phyloP scores from a whole-genome alignment of 2,329 filamentous ascomycete species.

The Penicillium digitatum region DNA sequence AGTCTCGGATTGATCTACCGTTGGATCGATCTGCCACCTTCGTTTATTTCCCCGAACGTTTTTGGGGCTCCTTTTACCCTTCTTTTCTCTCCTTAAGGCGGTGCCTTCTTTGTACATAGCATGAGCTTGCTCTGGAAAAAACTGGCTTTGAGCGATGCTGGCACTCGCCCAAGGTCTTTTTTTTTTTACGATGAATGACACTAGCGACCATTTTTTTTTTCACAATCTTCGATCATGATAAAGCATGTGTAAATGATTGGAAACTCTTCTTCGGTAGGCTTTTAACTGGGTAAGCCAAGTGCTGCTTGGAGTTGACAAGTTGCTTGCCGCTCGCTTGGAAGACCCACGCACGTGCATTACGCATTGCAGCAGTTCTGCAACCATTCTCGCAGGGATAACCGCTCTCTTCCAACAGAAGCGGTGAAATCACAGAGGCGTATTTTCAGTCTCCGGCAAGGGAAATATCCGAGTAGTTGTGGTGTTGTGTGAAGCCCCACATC shows the following conservation, averaged over 20 bases:
- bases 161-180: background rate
- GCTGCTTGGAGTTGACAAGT: background rate
- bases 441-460: no score
- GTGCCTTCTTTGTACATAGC: slow-evolving; percentile 11
- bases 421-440: background rate
- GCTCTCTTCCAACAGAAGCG: no score
- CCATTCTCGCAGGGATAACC: background rate
- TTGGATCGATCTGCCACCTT: background rate
- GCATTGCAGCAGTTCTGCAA: background rate
- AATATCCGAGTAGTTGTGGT: no score
- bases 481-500: background rate
- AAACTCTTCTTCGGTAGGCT: background rate
- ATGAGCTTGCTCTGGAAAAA: slow-evolving; percentile 11
- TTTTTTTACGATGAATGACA: slow-evolving; percentile 9
- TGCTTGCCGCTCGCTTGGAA: background rate
- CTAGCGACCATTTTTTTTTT: background rate
- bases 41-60: background rate
- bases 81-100: slow-evolving; percentile 5
- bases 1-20: background rate
- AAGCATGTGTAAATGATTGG: background rate
- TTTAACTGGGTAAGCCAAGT: background rate
- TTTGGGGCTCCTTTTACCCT: background rate
- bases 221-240: background rate
- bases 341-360: no score
- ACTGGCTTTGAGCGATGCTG: background rate